Evolutionary conservation across 257 asterid species (phyloP).

Genomic region (Petrea volubilis): DNA sequence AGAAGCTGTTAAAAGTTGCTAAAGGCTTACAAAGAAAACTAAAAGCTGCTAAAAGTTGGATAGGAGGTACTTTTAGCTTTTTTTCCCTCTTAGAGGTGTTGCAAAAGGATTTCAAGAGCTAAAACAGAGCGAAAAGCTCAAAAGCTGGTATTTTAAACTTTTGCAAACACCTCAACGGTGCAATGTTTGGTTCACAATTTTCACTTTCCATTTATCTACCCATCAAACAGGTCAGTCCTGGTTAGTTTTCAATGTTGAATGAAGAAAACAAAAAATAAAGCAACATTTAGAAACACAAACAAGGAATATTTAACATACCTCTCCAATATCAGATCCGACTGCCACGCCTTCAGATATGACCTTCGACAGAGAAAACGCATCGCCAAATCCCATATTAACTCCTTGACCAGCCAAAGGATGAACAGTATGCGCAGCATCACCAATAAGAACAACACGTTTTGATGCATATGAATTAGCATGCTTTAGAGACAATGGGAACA

Average conservation of each 20-base stretch:
- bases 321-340: conserved; percentile 93
- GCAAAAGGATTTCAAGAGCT: too few species aligned
- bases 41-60: too few species aligned
- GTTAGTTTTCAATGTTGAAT: background rate
- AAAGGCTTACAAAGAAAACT: too few species aligned
- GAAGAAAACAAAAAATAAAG: background rate
- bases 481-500: conserved; percentile 84
- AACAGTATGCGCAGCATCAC: conserved; percentile 98
- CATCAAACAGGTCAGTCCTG: background rate
- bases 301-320: conserved; percentile 47
- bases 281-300: background rate
- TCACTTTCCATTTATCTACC: background rate
- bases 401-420: conserved; percentile 99
- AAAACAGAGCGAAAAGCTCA: too few species aligned
- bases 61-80: too few species aligned
- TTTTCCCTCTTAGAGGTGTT: too few species aligned
- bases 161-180: background rate
- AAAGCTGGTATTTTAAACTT: background rate
- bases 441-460: conserved; percentile 70
- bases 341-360: conserved; percentile 85
- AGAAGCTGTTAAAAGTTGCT: too few species aligned
- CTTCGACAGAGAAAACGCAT: conserved; percentile 69
- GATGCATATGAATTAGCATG: conserved; percentile 72
- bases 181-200: background rate
- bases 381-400: conserved; percentile 97